phyloP scores from a whole-genome alignment of 148 eudicot species.

The Spergularia marina region DNA sequence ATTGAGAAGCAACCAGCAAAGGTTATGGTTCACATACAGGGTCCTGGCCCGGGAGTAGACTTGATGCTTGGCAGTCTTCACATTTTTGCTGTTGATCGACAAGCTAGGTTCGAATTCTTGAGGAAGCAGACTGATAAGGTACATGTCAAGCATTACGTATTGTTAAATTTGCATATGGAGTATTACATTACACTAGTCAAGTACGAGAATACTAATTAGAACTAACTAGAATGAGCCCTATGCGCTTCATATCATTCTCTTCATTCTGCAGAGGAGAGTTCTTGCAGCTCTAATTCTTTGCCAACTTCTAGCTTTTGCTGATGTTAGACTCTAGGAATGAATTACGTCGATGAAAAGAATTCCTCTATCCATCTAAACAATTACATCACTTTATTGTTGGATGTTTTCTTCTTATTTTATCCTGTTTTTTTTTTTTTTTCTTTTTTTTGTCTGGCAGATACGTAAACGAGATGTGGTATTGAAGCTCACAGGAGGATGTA shows the following conservation, averaged over 20 bases:
- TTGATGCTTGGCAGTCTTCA: constrained; percentile 82
- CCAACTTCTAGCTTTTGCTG: too few species aligned
- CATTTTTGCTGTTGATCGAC: constrained; percentile 83
- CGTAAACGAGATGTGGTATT: constrained; percentile 78
- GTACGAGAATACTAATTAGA: background rate
- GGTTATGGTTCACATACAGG: constrained; percentile 84
- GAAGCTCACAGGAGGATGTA: constrained; percentile 46
- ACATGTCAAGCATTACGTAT: constrained; percentile 1
- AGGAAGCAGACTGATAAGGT: constrained; percentile 72
- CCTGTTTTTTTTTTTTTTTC: background rate
- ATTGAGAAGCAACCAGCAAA: constrained; percentile 70
- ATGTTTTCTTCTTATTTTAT: background rate
- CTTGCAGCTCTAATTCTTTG: too few species aligned
- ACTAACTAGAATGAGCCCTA: background rate
- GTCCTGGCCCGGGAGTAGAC: constrained; percentile 79
- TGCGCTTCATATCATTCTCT: too few species aligned
- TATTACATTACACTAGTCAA: background rate
- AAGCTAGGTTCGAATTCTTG: constrained; percentile 60
- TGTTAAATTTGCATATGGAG: background rate
- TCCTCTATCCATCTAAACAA: too few species aligned
- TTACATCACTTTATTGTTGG: too few species aligned
- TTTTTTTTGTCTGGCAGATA: constrained; percentile 45
- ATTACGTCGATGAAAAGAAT: too few species aligned
- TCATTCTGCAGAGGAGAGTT: too few species aligned
- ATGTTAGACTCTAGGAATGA: too few species aligned